Percentiles rank a stretch among this genome's conserved stretches.
Evolutionary conservation across 352 stramenopile genomes (phyloP).

Genomic region (Globisporangium iwayamae): DNA sequence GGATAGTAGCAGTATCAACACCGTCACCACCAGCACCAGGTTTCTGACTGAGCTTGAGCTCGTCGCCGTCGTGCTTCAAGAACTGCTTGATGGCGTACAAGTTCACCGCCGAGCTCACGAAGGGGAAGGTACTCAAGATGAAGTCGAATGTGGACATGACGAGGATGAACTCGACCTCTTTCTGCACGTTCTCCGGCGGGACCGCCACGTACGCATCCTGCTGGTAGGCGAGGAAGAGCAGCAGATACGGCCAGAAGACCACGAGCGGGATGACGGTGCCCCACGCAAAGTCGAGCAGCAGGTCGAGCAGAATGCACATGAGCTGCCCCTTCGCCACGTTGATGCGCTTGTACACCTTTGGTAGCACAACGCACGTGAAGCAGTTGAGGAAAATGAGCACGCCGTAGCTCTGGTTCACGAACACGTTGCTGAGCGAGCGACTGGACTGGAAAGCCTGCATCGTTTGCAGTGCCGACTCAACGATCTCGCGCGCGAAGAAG

Average conservation of each 20-base stretch:
- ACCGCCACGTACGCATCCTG: not conserved
- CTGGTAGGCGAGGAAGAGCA: not conserved
- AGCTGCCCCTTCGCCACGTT: constrained; percentile 22
- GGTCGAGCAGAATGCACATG: constrained; percentile 23
- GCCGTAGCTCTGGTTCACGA: constrained; percentile 30
- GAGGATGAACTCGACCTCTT: constrained; percentile 22
- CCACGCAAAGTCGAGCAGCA: constrained; percentile 30
- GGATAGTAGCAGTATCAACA: not conserved
- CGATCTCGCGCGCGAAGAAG: constrained; percentile 16
- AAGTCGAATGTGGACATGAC: constrained; percentile 19
- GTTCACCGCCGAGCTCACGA: constrained; percentile 13
- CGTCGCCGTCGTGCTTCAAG: not conserved
- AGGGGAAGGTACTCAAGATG: constrained; percentile 20
- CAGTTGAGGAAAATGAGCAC: constrained; percentile 29
- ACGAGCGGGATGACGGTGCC: constrained; percentile 25
- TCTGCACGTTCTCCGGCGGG: constrained; percentile 6
- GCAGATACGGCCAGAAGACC: constrained; percentile 22
- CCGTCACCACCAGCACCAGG: not conserved
- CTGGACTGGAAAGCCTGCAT: constrained; percentile 26
- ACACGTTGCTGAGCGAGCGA: constrained; percentile 22
- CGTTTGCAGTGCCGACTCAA: constrained; percentile 24
- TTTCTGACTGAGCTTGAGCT: not conserved
- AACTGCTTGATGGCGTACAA: constrained; percentile 14
- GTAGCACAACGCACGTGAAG: constrained; percentile 25
- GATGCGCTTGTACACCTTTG: constrained; percentile 18